A percentile compares a stretch with the other conserved stretches of the same genome.
phyloP scores from a whole-genome alignment of 306 rosid genomes.

The Acmispon strigosus region DNA sequence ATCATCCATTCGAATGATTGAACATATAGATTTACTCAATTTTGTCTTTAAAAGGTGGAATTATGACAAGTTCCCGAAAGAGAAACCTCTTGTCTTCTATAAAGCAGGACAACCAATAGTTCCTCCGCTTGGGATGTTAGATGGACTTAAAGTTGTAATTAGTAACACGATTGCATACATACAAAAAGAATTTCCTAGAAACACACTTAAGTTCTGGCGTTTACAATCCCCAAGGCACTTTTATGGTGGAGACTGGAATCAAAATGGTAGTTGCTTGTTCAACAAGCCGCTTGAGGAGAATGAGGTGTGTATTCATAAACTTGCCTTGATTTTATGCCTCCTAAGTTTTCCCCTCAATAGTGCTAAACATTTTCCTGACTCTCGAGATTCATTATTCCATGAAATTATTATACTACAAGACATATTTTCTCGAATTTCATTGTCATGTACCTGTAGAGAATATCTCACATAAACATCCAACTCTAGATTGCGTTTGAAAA shows the following conservation, averaged over 20 bases:
- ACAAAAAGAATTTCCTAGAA: constrained; percentile 54
- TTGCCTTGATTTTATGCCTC: constrained; percentile 9
- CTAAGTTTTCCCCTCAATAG: background rate
- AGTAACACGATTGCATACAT: constrained; percentile 46
- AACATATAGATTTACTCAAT: background rate
- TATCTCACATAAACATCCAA: background rate
- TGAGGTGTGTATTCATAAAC: constrained; percentile 49
- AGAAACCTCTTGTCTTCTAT: constrained; percentile 77
- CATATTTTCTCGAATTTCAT: background rate
- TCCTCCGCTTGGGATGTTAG: constrained; percentile 55
- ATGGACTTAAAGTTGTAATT: constrained; percentile 75
- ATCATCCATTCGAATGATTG: background rate
- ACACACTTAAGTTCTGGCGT: constrained; percentile 76
- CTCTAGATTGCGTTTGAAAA: background rate
- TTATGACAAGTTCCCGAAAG: constrained; percentile 71
- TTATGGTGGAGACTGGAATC: constrained; percentile 90
- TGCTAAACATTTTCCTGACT: background rate
- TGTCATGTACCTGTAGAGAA: background rate
- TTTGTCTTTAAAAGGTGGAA: constrained; percentile 70
- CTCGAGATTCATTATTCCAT: background rate
- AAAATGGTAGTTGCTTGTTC: constrained; percentile 85
- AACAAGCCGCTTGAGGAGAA: constrained; percentile 63
- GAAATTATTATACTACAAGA: background rate
- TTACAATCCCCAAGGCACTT: constrained; percentile 88
- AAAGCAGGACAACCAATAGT: constrained; percentile 51